These are phyloP conservation scores for Parachaetomium inaequale DNA, from an alignment of 495 filamentous ascomycete genomes.

Conservation along the genomic window DNA sequence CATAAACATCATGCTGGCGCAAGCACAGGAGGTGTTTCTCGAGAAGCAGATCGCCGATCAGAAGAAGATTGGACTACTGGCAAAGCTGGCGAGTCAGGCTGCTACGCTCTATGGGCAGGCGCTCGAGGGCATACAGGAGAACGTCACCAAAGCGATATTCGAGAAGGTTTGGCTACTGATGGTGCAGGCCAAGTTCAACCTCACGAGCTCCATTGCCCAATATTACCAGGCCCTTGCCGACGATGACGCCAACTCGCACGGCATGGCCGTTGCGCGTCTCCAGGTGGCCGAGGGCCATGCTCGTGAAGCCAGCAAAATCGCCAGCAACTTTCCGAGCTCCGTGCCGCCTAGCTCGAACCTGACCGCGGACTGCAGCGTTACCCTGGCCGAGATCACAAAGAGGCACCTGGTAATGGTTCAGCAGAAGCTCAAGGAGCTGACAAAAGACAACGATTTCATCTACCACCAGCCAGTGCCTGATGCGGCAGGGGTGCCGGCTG, in stretches of 20 bases:
- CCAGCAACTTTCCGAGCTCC: slow-evolving; percentile 76
- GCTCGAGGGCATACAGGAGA: slow-evolving; percentile 84
- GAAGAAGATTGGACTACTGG: slow-evolving; percentile 89
- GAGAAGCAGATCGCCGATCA: slow-evolving; percentile 92
- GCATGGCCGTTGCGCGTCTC: slow-evolving; percentile 78
- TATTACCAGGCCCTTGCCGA: slow-evolving; percentile 94
- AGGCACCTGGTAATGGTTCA: slow-evolving; percentile 77
- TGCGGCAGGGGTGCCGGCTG: slow-evolving; percentile 71
- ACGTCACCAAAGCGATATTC: slow-evolving; percentile 85
- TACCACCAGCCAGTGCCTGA: slow-evolving; percentile 90
- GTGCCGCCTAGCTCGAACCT: slow-evolving; percentile 80
- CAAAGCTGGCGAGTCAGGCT: slow-evolving; percentile 88
- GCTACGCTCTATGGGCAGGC: slow-evolving; percentile 84
- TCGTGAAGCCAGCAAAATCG: slow-evolving; percentile 69
- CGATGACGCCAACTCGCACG: slow-evolving; percentile 81
- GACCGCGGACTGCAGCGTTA: slow-evolving; percentile 67
- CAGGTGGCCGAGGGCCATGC: slow-evolving; percentile 72
- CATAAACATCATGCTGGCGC: slow-evolving; percentile 88
- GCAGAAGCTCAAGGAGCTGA: slow-evolving; percentile 67
- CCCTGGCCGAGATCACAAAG: slow-evolving; percentile 75
- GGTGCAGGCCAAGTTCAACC: slow-evolving; percentile 79
- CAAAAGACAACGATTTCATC: slow-evolving; percentile 97
- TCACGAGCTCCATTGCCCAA: slow-evolving; percentile 82
- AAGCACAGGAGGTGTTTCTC: slow-evolving; percentile 93
- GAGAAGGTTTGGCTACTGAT: slow-evolving; percentile 92